These are phyloP conservation scores for Lonicera japonica DNA, from an alignment of 129 eudicot species.

Conservation along the genomic window DNA sequence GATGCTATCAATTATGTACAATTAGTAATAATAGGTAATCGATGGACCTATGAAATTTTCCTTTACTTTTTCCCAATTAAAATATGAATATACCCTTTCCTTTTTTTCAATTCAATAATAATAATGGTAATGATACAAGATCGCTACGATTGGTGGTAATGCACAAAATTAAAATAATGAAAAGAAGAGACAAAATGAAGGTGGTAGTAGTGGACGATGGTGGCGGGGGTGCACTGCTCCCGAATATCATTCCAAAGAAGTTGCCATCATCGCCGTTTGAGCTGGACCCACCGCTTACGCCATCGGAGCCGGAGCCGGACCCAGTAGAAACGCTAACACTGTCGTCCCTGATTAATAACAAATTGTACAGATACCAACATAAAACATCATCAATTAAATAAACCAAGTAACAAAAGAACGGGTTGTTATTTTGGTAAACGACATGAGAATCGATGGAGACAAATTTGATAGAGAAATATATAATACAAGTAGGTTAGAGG, in stretches of 20 bases:
- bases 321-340: slow-evolving; percentile 7
- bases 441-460: background rate
- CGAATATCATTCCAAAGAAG: slow-evolving; percentile 32
- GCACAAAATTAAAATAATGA: slow-evolving; percentile 20
- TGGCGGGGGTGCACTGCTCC: slow-evolving; percentile 29
- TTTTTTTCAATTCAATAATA: slow-evolving; percentile 1
- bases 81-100: background rate
- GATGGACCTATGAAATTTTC: background rate
- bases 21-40: background rate
- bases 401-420: background rate
- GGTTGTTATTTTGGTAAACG: background rate
- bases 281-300: slow-evolving; percentile 13
- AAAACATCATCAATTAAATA: background rate
- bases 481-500: no score
- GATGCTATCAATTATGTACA: background rate
- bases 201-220: slow-evolving; percentile 13
- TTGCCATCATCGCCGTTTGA: slow-evolving; percentile 18
- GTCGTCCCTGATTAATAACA: slow-evolving; percentile 16
- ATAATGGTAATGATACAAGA: slow-evolving; percentile 17
- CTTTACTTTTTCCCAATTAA: background rate
- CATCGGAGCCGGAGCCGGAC: slow-evolving; percentile 1
- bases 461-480: no score
- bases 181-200: slow-evolving; percentile 20
- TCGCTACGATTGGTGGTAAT: slow-evolving; percentile 24
- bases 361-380: background rate